Evolutionary conservation across 306 rosid species (phyloP).

Genomic region (Quercus variabilis): DNA sequence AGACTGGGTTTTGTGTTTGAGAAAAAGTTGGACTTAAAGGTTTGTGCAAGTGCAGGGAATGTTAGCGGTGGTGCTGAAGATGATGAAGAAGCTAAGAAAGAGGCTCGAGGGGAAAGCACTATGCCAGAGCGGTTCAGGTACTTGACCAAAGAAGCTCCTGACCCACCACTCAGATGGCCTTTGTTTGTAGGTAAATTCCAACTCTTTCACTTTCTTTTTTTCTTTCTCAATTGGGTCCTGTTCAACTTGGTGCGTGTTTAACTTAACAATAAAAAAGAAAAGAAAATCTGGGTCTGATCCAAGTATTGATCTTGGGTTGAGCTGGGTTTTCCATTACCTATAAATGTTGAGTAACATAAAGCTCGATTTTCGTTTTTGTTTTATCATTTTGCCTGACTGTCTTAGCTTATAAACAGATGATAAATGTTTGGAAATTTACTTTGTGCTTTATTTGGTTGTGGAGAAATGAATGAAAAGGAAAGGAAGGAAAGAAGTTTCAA

Average conservation of each 20-base stretch:
- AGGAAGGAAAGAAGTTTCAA: neutral
- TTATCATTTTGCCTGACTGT: neutral
- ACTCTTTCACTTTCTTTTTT: neutral
- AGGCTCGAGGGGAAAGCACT: constrained; percentile 53
- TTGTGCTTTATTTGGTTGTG: neutral
- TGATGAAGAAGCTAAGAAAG: constrained; percentile 53
- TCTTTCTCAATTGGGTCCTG: neutral
- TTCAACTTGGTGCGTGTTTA: too few relatives aligned
- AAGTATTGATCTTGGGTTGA: neutral
- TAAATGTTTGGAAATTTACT: neutral
- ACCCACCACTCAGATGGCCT: constrained; percentile 78
- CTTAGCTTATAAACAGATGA: neutral
- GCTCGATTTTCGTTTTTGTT: neutral
- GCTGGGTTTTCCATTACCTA: neutral
- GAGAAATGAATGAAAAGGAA: neutral
- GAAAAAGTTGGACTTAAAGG: constrained; percentile 23
- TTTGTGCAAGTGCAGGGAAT: constrained; percentile 26
- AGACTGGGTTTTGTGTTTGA: constrained; percentile 16
- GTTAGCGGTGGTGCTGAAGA: constrained; percentile 12
- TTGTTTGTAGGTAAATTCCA: constrained; percentile 59
- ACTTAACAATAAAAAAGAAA: too few relatives aligned
- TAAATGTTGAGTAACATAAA: neutral
- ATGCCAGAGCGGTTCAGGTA: constrained; percentile 82
- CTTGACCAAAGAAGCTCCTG: constrained; percentile 65
- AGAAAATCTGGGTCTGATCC: neutral